A percentile compares a stretch with the other conserved stretches of the same genome.
Evolutionary conservation across 2,329 filamentous ascomycete genomes (phyloP).

Genomic region (Aurifilum marmelostoma): DNA sequence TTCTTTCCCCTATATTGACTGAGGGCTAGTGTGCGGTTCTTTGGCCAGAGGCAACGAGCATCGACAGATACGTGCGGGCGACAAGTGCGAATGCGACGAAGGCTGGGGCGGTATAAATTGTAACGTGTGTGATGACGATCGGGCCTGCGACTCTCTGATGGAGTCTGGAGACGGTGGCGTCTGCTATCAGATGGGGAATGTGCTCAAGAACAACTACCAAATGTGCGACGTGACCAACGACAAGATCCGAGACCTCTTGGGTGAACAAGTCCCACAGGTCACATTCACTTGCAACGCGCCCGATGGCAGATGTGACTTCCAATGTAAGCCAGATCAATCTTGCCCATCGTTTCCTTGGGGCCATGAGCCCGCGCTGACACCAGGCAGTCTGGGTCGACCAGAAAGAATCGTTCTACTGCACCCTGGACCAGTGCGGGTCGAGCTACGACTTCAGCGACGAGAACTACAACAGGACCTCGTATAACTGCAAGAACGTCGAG

Average conservation of each 20-base stretch:
- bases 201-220: slow-evolving; percentile 94
- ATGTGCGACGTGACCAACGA: slow-evolving; percentile 97
- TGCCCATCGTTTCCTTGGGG: not conserved
- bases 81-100: slow-evolving; percentile 82
- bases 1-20: slow-evolving; percentile 25
- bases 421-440: slow-evolving; percentile 79
- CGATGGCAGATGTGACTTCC: slow-evolving; percentile 83
- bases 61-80: slow-evolving; percentile 71
- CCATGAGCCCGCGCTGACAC: slow-evolving; percentile 13
- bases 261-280: slow-evolving; percentile 84
- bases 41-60: slow-evolving; percentile 75
- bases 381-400: slow-evolving; percentile 89
- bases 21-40: slow-evolving; percentile 74
- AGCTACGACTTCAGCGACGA: slow-evolving; percentile 65
- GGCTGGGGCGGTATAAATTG: slow-evolving; percentile 98
- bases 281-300: slow-evolving; percentile 89
- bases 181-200: slow-evolving; percentile 88
- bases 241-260: slow-evolving; percentile 86
- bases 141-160: slow-evolving; percentile 87
- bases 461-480: slow-evolving; percentile 77
- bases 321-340: slow-evolving; percentile 68
- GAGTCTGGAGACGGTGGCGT: slow-evolving; percentile 79
- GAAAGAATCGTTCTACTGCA: slow-evolving; percentile 94
- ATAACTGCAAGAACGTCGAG: slow-evolving; percentile 81
- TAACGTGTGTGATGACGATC: slow-evolving; percentile 85